Percentiles rank a stretch among this genome's conserved stretches.
These are phyloP conservation scores for Sindora glabra DNA, from an alignment of 306 rosid species.

Conservation along the genomic window DNA sequence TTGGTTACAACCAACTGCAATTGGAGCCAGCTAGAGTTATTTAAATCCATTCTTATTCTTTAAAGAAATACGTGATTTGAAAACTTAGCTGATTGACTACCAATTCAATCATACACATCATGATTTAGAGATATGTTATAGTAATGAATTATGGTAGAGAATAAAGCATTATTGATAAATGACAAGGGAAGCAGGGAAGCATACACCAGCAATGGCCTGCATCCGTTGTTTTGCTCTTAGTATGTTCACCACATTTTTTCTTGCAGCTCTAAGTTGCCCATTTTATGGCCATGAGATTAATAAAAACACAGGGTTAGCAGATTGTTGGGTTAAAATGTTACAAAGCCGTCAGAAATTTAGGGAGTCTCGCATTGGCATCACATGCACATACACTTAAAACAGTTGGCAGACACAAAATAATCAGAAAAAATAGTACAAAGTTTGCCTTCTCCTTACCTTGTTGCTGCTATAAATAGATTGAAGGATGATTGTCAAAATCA, in stretches of 20 bases:
- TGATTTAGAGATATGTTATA: slow-evolving; percentile 4
- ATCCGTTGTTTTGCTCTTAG: slow-evolving; percentile 10
- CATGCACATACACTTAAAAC: slow-evolving; percentile 26
- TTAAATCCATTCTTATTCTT: slow-evolving; percentile 3
- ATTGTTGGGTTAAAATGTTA: slow-evolving; percentile 23
- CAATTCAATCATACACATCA: slow-evolving; percentile 17
- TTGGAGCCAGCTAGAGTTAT: slow-evolving; percentile 7
- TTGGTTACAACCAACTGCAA: slow-evolving; percentile 10
- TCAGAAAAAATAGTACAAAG: not conserved
- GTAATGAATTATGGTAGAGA: slow-evolving; percentile 7
- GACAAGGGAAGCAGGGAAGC: slow-evolving; percentile 17
- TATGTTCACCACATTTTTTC: slow-evolving; percentile 9
- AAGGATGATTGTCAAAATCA: slow-evolving; percentile 8
- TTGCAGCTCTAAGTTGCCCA: not conserved
- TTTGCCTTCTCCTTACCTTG: slow-evolving; percentile 8
- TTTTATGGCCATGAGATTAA: slow-evolving; percentile 24
- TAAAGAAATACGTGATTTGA: slow-evolving; percentile 21
- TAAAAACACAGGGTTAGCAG: slow-evolving; percentile 9
- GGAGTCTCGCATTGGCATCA: slow-evolving; percentile 31
- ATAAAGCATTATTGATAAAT: slow-evolving; percentile 10
- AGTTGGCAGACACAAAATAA: slow-evolving; percentile 3
- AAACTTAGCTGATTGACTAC: not conserved
- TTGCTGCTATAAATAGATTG: slow-evolving; percentile 31
- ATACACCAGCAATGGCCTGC: slow-evolving; percentile 18
- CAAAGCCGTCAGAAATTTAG: slow-evolving; percentile 27